Evolutionary conservation across 2,329 filamentous ascomycete genomes (phyloP), one percentile per base, ranked within the genome.

Genomic region (Onygena corvina): DNA sequence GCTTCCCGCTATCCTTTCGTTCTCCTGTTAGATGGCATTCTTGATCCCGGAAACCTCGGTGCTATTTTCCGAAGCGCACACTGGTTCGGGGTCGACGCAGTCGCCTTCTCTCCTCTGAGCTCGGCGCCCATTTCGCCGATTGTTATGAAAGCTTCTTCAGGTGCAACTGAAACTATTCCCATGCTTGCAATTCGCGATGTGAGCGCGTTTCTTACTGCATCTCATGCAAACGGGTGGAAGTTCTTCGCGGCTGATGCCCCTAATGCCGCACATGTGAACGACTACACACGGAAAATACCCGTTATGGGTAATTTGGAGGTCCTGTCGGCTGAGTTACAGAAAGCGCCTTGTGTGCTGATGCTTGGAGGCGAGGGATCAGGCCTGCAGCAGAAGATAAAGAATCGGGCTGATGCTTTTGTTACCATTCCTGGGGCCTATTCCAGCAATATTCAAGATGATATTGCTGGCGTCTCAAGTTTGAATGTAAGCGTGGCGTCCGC

Each of bases 401-500:
- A 75, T 35, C 73, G 77, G 50, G 82, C 85, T 0, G 79, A 94
- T 60, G 69, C 68, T 16, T 70, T 72, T 21, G 70, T 82, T 12
- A 74, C 81, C 4, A 86, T 98, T 48, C 56, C 76, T 64, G 64
- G 76, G 64, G 64, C 68, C 59, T 62, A 76, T 60, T 54, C 59
- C 3, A 44, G 61, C 7, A 61, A 61, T 1, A 55, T 61, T 7
- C 52, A 57, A 8, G 59, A 62, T 12, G 67, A 70, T 55, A 61
- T 61, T 3, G 63, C 80, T 56, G 62, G 75, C 1, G 80, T 98
- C 2, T 90, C 96, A 65, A 94, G 88, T 64, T 68, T 98, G 63
- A 96, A 98, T 62, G 92, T 96, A 33, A 87, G 86, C 61, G 89
- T 94, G 16, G 90, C 92, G 1, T 80, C 86, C 4, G 87, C 80